Percentiles rank a stretch among this genome's conserved stretches.
Evolutionary conservation across 2,329 filamentous ascomycete species (phyloP).

Genomic region (Diaporthe citrichinensis): DNA sequence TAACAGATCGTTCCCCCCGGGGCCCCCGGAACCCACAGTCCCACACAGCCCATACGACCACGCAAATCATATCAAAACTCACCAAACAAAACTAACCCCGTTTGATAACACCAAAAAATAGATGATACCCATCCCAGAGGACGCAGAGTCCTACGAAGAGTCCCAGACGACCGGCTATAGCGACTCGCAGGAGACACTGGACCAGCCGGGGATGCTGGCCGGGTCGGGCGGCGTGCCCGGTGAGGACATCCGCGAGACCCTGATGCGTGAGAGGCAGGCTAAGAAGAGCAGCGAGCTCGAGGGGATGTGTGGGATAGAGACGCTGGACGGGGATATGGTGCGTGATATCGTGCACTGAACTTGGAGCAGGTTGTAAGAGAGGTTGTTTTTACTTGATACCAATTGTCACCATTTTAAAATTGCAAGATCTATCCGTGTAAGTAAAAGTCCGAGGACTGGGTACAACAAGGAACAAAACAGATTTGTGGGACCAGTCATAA

Average conservation of each 20-base stretch:
- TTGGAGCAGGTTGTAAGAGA: not conserved
- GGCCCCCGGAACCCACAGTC: too few species aligned
- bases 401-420: not conserved
- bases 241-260: not conserved
- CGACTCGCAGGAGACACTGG: conserved; percentile 60
- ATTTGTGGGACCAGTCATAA: too few species aligned
- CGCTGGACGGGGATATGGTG: conserved; percentile 17
- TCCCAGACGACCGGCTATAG: conserved; percentile 61
- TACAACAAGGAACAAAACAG: not conserved
- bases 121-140: conserved; percentile 78
- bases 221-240: conserved; percentile 50
- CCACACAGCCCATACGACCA: not conserved
- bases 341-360: conserved; percentile 19
- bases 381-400: not conserved
- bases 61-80: not conserved
- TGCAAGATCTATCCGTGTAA: not conserved
- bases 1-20: not conserved
- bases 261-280: conserved; percentile 14
- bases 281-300: conserved; percentile 33
- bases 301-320: conserved; percentile 13
- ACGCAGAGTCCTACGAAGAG: conserved; percentile 70
- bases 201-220: conserved; percentile 59
- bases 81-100: not conserved
- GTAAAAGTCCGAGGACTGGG: not conserved
- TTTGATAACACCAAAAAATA: conserved; percentile 52